Evolutionary conservation across 768 basidiomycete genomes (phyloP), one percentile per base, ranked within the genome.

Genomic region (Suillus paluster): DNA sequence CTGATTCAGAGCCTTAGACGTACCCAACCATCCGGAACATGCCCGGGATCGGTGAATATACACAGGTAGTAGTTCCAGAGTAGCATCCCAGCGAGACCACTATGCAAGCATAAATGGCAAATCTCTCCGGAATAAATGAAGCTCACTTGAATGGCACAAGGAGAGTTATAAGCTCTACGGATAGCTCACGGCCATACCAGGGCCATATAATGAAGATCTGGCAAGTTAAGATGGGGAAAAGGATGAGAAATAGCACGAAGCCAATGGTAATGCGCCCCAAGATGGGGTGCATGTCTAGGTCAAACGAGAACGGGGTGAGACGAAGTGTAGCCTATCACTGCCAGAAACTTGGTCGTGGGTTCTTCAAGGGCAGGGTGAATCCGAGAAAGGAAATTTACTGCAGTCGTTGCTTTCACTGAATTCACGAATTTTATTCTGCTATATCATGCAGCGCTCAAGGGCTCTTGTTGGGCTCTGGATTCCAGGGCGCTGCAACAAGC

Each of bases 161-260:
- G n/a, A 96, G 81, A 23, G 74, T 78, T 42, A 97, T 63, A 49
- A 97, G 85, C 69, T 95, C 87, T 45, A 92, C 77, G 15, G 92
- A 88, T 64, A 92, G 64, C 55, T 77, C 88, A 41, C 83, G 75
- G 44, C 94, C 93, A 70, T 96, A 97, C 94, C 94, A 97, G 23
- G 94, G 95, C 94, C 86, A 86, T 72, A 97, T 87, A 63, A 98
- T 81, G 77, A 92, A 95, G 67, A 94, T 83, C 74, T 99, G 97
- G 2, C 90, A 87, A 7, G 92, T 90, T 73, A 94, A 93, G 2
- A 92, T 86, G 65, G 98, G 95, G 75, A 98, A 99, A 57, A 80
- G 84, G 48, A 94, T 94, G 39, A 94, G 83, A 67, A 80, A 80
- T 57, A 90, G 81, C 62, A 91, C 90, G 67, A 86, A 81, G 67